These are phyloP conservation scores for Laburnicola sp. DNA, from an alignment of 2,329 filamentous ascomycete species.

Conservation along the genomic window DNA sequence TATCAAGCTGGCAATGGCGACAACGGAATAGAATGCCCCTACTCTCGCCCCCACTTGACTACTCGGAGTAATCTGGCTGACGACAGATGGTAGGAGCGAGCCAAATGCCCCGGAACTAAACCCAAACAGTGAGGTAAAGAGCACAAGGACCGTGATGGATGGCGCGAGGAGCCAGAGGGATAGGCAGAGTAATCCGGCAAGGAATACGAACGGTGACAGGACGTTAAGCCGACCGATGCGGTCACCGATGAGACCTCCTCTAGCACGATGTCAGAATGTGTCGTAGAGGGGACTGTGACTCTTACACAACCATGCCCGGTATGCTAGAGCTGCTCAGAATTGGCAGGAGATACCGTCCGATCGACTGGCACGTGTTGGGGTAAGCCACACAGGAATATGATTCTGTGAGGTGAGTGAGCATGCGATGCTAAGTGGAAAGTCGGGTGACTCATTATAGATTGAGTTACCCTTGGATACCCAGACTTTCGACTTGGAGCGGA, in stretches of 20 bases:
- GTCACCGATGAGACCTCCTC: slow-evolving; percentile 57
- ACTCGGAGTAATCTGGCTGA: slow-evolving; percentile 72
- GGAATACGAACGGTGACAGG: slow-evolving; percentile 53
- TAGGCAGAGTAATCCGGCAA: slow-evolving; percentile 51
- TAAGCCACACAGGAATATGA: slow-evolving; percentile 63
- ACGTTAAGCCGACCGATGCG: slow-evolving; percentile 59
- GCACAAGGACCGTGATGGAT: slow-evolving; percentile 61
- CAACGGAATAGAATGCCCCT: slow-evolving; percentile 65
- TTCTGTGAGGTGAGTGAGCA: slow-evolving; percentile 54
- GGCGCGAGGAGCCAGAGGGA: slow-evolving; percentile 58
- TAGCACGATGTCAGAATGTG: slow-evolving; percentile 31
- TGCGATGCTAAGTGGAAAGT: background rate
- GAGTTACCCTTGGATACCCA: no score
- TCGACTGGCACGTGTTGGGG: slow-evolving; percentile 44
- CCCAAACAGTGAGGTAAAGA: slow-evolving; percentile 68
- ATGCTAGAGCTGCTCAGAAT: slow-evolving; percentile 56
- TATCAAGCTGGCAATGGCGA: slow-evolving; percentile 66
- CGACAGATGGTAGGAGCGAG: slow-evolving; percentile 62
- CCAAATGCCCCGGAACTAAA: slow-evolving; percentile 70
- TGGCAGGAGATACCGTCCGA: slow-evolving; percentile 53
- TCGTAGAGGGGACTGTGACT: slow-evolving; percentile 51
- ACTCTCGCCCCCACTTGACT: slow-evolving; percentile 69
- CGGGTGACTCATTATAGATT: no score
- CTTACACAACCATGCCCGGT: slow-evolving; percentile 57
- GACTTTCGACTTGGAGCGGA: no score